Conservation (phyloP, 352 stramenopile genomes). For the Globisporangium echinulatum region DNA sequence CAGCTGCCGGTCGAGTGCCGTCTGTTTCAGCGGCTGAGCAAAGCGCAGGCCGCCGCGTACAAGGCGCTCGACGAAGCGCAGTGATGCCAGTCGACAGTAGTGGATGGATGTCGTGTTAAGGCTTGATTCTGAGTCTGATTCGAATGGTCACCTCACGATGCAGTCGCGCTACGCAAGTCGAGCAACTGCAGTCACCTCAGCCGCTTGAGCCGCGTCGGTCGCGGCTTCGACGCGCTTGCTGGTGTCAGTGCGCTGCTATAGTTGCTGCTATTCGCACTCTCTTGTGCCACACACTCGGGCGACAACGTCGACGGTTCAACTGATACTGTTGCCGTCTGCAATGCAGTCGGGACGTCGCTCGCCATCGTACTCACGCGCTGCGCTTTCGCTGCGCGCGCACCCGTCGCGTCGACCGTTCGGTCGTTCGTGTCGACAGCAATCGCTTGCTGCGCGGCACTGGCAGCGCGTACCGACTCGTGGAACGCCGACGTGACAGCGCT, state of each 20-base stretch:
- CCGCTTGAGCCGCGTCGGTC: constrained; percentile 16
- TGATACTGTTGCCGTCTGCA: neutral
- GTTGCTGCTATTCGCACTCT: neutral
- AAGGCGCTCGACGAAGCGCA: constrained; percentile 12
- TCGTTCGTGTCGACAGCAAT: neutral
- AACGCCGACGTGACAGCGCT: constrained; percentile 12
- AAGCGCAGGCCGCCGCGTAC: constrained; percentile 19
- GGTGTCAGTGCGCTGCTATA: neutral
- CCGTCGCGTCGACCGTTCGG: neutral
- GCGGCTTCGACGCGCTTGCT: constrained; percentile 8
- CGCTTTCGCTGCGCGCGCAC: constrained; percentile 3
- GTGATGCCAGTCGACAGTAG: neutral
- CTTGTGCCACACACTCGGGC: neutral
- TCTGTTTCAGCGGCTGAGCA: constrained; percentile 39
- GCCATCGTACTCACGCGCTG: constrained; percentile 12
- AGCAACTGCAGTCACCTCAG: constrained; percentile 7
- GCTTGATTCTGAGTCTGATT: no score
- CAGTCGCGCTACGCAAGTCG: no score
- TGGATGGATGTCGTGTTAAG: no score
- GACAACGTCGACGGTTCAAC: neutral
- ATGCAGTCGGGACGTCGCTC: constrained; percentile 10
- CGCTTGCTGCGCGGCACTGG: neutral
- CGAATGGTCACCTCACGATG: no score
- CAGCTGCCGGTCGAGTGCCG: constrained; percentile 45
- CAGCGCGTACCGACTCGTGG: neutral